These are phyloP conservation scores for Rubroboletus pulcherrimus DNA, from an alignment of 768 basidiomycete genomes.

Conservation along the genomic window DNA sequence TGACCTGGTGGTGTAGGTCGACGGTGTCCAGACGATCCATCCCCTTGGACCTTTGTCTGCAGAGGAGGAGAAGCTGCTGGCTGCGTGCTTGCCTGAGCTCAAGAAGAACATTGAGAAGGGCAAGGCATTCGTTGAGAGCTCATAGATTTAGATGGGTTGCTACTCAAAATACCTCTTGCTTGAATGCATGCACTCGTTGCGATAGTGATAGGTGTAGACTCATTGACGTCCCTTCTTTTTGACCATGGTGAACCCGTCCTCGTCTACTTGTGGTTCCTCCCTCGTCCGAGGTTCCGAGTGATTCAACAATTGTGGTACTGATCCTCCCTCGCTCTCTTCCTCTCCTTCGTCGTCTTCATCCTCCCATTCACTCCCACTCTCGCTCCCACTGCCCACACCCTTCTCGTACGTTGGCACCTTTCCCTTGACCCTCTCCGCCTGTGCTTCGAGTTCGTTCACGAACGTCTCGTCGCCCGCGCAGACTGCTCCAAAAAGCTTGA, in stretches of 20 bases:
- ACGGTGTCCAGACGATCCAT: conserved; percentile 93
- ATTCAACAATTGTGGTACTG: conserved; percentile 56
- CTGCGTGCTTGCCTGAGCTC: conserved; percentile 85
- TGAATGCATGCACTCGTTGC: conserved; percentile 6
- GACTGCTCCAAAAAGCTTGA: conserved; percentile 61
- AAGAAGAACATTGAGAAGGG: conserved; percentile 99
- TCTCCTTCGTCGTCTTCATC: conserved; percentile 29
- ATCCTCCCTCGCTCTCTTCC: conserved; percentile 43
- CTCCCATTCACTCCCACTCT: conserved; percentile 46
- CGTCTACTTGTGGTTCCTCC: conserved; percentile 74
- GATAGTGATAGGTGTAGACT: conserved; percentile 1
- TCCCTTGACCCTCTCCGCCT: conserved; percentile 55
- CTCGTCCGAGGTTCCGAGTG: conserved; percentile 29
- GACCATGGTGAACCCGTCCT: conserved; percentile 90
- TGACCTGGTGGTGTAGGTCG: conserved; percentile 39
- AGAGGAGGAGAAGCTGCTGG: conserved; percentile 82
- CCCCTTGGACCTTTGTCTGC: conserved; percentile 74
- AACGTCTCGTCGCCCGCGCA: conserved; percentile 42
- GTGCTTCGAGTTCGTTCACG: conserved; percentile 59
- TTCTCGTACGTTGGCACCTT: conserved; percentile 51
- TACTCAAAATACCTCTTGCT: conserved; percentile 21
- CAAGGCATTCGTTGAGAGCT: conserved; percentile 60
- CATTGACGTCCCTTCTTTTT: conserved; percentile 49
- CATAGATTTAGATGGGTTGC: conserved; percentile 24
- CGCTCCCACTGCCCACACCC: conserved; percentile 30